Evolutionary conservation across 371 early-diverging fungal genomes (phyloP).

Genomic region (Mycotypha africana): DNA sequence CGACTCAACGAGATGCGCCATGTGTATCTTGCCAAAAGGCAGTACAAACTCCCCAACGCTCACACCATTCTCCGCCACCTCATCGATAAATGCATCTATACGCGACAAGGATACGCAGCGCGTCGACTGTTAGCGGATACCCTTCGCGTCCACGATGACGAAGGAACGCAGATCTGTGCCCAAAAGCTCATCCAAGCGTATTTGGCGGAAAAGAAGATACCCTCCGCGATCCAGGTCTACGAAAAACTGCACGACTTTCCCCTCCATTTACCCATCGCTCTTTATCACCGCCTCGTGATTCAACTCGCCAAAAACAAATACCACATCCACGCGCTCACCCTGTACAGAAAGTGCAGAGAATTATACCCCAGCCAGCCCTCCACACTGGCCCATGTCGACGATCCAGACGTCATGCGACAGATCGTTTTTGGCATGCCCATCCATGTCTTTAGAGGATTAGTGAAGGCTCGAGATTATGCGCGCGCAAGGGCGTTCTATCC

Average conservation of each 20-base stretch:
- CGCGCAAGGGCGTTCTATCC: no score
- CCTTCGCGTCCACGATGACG: constrained; percentile 8
- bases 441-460: no score
- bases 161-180: constrained; percentile 4
- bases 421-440: no score
- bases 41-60: constrained; percentile 14
- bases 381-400: no score
- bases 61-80: constrained; percentile 6
- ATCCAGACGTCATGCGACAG: no score
- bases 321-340: constrained; percentile 18
- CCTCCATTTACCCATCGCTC: background rate
- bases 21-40: constrained; percentile 14
- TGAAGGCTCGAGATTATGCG: no score
- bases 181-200: constrained; percentile 16
- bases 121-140: constrained; percentile 15
- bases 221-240: constrained; percentile 21
- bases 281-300: background rate
- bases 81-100: constrained; percentile 14
- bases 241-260: constrained; percentile 4
- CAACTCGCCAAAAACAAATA: constrained; percentile 12
- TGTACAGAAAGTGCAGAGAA: constrained; percentile 20
- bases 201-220: constrained; percentile 10
- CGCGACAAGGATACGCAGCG: constrained; percentile 12
- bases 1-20: constrained; percentile 15
- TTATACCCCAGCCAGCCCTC: constrained; percentile 19